These are phyloP conservation scores for Agrostemma githago DNA, from an alignment of 148 eudicot genomes.

Conservation along the genomic window DNA sequence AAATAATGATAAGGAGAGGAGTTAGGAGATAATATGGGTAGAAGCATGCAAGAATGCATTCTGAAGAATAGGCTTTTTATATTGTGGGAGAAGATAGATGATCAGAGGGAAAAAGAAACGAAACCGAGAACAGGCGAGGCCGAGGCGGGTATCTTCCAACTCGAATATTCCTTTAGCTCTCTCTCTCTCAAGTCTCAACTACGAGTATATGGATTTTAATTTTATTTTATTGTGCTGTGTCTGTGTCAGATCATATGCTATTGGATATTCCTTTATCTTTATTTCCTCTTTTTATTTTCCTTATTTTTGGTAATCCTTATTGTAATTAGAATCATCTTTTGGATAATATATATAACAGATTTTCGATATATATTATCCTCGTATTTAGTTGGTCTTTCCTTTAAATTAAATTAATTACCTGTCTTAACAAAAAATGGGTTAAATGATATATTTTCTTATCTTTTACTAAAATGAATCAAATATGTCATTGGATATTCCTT, in stretches of 20 bases:
- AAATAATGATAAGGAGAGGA: not conserved
- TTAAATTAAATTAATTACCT: not conserved
- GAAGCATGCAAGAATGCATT: slow-evolving; percentile 17
- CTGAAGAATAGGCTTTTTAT: slow-evolving; percentile 11
- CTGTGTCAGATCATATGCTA: slow-evolving; percentile 3
- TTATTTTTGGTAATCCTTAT: not conserved
- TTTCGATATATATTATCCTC: not conserved
- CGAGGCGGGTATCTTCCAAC: not conserved
- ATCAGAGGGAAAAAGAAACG: not conserved
- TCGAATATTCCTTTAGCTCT: slow-evolving; percentile 8
- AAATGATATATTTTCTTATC: too few species aligned
- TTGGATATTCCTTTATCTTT: slow-evolving; percentile 22
- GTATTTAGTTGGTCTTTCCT: not conserved
- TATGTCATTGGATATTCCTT: too few species aligned
- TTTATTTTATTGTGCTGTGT: not conserved
- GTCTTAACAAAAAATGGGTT: too few species aligned
- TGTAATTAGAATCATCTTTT: too few species aligned
- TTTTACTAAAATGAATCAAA: too few species aligned
- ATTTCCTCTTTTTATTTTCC: too few species aligned
- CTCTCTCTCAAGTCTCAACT: too few species aligned
- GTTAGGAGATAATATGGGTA: not conserved
- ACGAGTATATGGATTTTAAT: not conserved
- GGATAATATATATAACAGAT: too few species aligned
- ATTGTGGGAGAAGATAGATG: not conserved
- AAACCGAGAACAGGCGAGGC: not conserved